Base-by-base conservation (phyloP, 257 asterid species). In the Rauvolfia tetraphylla region DNA sequence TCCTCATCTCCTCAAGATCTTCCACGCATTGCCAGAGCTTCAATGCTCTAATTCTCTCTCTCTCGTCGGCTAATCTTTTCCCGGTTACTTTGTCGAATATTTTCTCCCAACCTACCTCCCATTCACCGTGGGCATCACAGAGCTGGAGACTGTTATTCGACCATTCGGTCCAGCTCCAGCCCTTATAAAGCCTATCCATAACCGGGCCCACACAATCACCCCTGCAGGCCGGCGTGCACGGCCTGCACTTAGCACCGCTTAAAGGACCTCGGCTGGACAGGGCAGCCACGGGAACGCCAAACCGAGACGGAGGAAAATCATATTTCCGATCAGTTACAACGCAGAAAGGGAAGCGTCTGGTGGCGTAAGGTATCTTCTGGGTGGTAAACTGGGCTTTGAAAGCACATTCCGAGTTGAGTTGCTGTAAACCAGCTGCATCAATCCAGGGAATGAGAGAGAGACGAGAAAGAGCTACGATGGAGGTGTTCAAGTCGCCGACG, bases 141-240 rank as follows among this genome's bases (percentile, higher is more conserved):
- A 95, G 93, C 81, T 86, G 81, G 1, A 92, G 74, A 2, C 86
- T 54, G 77, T 81, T 81, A 39, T 90, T 82, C 25, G 87, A 79
- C 98, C 97, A 95, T 70, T 91, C 91, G 0, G 94, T 93, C 98
- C 97, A 93, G 84, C 99, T 90, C 99, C 99, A 93, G 41, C 86
- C 79, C 42, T 48, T 88, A 46, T 80, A 27, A 0, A 93, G 83
- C 78, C 75, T 74, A 23, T 73, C 70, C 98, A 92, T 95, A 2
- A 88, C 49, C 1, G 86, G 89, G 57, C 88, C 92, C 11, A 91
- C 91, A 17, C 99, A 95, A 0, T 88, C 25, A 18, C 91, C 92
- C 1, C 48, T 86, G 49, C 99, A 95, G 0, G 75, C 61, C 0
- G 98, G 93, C 58, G 34, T 86, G 70, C 99, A 95, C 0, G 98